Conservation (phyloP, 192 early-diverging fungal genomes). For the Spizellomyces punctatus region DNA sequence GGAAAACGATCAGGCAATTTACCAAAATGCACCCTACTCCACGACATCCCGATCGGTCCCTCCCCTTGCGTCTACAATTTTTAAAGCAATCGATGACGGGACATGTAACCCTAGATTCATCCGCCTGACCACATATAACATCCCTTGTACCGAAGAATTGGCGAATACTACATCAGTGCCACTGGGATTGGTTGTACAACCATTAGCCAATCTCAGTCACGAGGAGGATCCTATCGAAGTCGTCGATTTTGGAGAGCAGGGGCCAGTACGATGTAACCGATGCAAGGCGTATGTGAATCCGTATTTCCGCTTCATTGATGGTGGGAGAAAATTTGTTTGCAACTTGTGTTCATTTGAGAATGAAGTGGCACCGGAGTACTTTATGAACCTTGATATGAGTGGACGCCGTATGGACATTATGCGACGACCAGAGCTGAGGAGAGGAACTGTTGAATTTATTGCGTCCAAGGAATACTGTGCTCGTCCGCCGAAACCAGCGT, state of each 20-base stretch:
- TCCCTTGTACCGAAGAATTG: conserved; percentile 84
- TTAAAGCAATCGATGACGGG: conserved; percentile 84
- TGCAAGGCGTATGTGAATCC: conserved; percentile 97
- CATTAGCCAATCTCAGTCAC: conserved; percentile 78
- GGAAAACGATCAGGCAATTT: conserved; percentile 74
- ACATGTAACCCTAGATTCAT: conserved; percentile 84
- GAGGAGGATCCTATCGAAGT: conserved; percentile 79
- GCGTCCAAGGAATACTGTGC: conserved; percentile 79
- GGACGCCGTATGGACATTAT: conserved; percentile 83
- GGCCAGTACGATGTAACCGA: conserved; percentile 85
- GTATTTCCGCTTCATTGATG: conserved; percentile 82
- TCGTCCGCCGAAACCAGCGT: conserved; percentile 66
- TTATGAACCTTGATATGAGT: conserved; percentile 91
- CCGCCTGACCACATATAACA: conserved; percentile 83
- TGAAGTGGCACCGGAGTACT: conserved; percentile 86
- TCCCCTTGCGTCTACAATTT: conserved; percentile 81
- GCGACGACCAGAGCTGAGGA: conserved; percentile 83
- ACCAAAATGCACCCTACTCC: conserved; percentile 68
- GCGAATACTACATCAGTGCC: conserved; percentile 78
- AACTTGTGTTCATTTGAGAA: conserved; percentile 92
- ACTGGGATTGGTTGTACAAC: conserved; percentile 87
- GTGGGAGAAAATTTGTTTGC: conserved; percentile 90
- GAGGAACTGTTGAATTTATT: conserved; percentile 89
- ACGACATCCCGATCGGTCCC: conserved; percentile 70
- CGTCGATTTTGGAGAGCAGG: conserved; percentile 82